Evolutionary conservation across 2,329 filamentous ascomycete species (phyloP).

Genomic region (Keithomyces neogunnii): DNA sequence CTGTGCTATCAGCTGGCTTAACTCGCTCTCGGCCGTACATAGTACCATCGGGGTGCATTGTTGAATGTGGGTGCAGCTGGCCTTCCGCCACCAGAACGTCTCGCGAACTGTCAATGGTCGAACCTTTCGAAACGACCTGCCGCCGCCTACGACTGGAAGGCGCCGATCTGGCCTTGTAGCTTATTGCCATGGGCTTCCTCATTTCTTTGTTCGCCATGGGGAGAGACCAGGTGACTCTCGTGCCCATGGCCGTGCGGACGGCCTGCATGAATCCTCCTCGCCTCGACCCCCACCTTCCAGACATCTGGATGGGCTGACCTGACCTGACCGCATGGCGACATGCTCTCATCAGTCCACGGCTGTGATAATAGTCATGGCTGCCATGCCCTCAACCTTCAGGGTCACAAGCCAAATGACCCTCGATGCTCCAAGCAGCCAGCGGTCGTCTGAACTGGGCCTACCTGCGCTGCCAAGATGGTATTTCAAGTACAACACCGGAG

Average conservation of each 20-base stretch:
- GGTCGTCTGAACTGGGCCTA: neutral
- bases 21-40: no score
- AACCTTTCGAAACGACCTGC: no score
- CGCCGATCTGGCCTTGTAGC: neutral
- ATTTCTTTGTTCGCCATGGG: neutral
- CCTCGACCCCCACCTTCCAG: neutral
- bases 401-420: neutral
- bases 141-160: no score
- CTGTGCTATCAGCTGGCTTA: no score
- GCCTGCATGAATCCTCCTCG: neutral
- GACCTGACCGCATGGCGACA: slow-evolving; percentile 3
- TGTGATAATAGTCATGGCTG: neutral
- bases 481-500: no score
- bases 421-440: neutral
- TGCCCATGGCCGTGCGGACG: neutral
- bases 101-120: no score
- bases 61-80: no score
- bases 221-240: neutral
- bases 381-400: neutral
- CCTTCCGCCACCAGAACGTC: no score
- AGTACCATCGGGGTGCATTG: no score
- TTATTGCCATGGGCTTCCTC: neutral
- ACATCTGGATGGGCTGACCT: neutral
- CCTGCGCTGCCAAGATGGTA: neutral
- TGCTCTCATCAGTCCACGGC: neutral